These are phyloP conservation scores for Sporothrix schenckii DNA, from an alignment of 2,329 filamentous ascomycete genomes.

Conservation along the genomic window DNA sequence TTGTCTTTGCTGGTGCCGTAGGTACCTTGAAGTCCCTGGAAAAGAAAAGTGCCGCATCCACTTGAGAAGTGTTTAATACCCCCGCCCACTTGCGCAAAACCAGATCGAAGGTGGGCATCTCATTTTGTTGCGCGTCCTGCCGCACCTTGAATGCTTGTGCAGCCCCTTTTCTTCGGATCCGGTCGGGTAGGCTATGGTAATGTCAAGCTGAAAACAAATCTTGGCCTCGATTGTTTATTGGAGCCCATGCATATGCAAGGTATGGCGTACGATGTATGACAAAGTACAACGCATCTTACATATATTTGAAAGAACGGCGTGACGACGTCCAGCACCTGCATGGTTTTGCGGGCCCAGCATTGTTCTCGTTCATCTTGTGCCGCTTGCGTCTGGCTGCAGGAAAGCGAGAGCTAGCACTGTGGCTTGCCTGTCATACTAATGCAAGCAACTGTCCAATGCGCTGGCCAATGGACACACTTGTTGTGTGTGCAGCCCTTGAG, in stretches of 20 bases:
- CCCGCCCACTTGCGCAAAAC: not conserved
- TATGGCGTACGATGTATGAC: not conserved
- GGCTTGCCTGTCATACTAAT: constrained; percentile 1
- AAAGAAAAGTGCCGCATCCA: no score
- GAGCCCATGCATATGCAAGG: no score
- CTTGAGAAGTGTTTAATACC: no score
- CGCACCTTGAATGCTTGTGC: not conserved
- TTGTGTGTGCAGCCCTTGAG: not conserved
- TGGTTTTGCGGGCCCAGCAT: not conserved
- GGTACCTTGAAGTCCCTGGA: no score
- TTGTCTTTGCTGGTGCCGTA: no score
- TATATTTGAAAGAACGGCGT: no score
- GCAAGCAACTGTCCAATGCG: not conserved
- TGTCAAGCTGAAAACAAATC: no score
- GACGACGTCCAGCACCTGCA: not conserved
- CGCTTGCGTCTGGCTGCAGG: constrained; percentile 9
- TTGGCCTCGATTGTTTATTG: no score
- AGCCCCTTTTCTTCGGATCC: constrained; percentile 19
- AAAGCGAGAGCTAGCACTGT: not conserved
- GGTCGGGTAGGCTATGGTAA: not conserved
- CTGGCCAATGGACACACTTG: not conserved
- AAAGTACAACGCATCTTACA: not conserved
- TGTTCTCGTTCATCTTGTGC: not conserved
- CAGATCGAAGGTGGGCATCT: not conserved
- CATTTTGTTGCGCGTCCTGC: not conserved